Evolutionary conservation across 768 basidiomycete species (phyloP), one percentile per base, ranked within the genome.

Genomic region (Psilocybe cyanescens): DNA sequence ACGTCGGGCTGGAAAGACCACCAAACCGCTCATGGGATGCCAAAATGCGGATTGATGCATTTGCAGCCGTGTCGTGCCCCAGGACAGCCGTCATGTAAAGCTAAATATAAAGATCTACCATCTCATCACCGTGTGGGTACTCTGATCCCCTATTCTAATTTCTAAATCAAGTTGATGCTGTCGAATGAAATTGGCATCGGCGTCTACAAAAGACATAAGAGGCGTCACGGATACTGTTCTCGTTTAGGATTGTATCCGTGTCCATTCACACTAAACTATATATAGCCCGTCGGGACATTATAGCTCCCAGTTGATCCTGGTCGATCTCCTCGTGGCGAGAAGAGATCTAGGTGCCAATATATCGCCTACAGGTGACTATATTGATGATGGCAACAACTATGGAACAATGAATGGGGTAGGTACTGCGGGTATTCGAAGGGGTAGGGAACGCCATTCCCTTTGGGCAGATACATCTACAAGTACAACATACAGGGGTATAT

Each of bases 1-100:
- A 0, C 75, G 73, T 51, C 60, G 62, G 71, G 71, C 2, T 75
- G 74, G 72, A 73, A 72, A 63, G 71, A 72, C n/a, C 74, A 76
- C 46, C 75, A 75, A 54, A 51, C 47, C 14, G 64, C 65, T 53
- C 70, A 73, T 58, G 57, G 61, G 33, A 12, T 72, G 70, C 46
- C 35, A 57, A 37, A 71, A 73, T 59, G 7, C 56, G 33, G 45
- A 61, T 3, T 61, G 29, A 57, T 17, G 39, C n/a, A 54, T 35
- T 24, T 35, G 33, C 33, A 35, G 11, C 33, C 33, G 33, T 35
- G 6, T 35, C 11, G 7, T 6, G 7, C 7, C 33, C 33, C 33
- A 35, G 6, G 33, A 7, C 33, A 7, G 11, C 33, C 33, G 11
- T 35, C 11, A 28, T 12, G 49, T 30, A 44, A 44, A 12, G 30